These are phyloP conservation scores for Aureobasidium sp. DNA, from an alignment of 2,329 filamentous ascomycete genomes.

Conservation along the genomic window DNA sequence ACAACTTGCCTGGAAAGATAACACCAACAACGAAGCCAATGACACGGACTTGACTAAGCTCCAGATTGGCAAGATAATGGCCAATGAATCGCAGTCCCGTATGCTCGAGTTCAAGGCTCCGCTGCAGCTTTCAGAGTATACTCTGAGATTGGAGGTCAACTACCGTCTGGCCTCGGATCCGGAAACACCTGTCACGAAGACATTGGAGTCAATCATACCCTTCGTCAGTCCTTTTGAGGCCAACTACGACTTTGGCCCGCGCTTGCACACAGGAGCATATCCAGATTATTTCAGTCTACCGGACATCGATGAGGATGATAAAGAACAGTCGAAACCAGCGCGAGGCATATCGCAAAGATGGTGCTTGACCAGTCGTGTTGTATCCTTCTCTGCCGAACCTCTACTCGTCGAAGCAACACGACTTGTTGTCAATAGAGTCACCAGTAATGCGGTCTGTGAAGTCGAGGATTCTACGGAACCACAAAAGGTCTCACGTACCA, in stretches of 20 bases:
- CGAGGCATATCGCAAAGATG: constrained; percentile 71
- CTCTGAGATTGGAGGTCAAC: constrained; percentile 58
- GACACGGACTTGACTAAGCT: constrained; percentile 7
- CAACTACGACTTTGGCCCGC: constrained; percentile 78
- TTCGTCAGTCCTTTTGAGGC: constrained; percentile 84
- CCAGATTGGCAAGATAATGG: background rate
- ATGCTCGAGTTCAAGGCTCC: constrained; percentile 37
- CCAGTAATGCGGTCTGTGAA: constrained; percentile 55
- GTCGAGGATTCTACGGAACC: background rate
- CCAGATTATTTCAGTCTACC: constrained; percentile 71
- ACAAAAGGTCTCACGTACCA: background rate
- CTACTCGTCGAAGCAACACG: constrained; percentile 58
- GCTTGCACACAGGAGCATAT: constrained; percentile 72
- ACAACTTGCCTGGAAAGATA: constrained; percentile 25
- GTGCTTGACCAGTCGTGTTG: constrained; percentile 63
- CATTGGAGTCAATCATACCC: constrained; percentile 59
- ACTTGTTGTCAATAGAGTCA: constrained; percentile 54
- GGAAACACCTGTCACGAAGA: constrained; percentile 73
- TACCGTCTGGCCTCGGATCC: constrained; percentile 76
- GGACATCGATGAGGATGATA: constrained; percentile 27
- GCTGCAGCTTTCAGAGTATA: constrained; percentile 42
- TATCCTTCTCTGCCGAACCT: constrained; percentile 66
- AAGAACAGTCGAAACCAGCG: background rate
- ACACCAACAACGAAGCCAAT: constrained; percentile 21
- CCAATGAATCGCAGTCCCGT: constrained; percentile 12